phyloP scores from a whole-genome alignment of 164 flowering plant genomes.

The Annona squamosa region DNA sequence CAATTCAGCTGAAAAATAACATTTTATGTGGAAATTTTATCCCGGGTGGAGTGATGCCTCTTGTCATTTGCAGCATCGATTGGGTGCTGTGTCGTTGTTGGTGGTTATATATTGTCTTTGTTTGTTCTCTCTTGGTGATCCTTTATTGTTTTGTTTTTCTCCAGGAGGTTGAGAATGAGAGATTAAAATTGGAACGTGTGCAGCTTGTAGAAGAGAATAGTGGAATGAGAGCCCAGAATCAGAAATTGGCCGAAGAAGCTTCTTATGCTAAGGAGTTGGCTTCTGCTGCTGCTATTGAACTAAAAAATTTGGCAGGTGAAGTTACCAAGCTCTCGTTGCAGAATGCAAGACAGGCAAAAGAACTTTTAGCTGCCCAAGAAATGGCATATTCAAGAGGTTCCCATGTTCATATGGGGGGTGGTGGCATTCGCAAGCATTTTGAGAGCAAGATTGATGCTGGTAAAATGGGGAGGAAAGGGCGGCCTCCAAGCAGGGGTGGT shows the following conservation, averaged over 20 bases:
- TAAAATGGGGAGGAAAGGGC: constrained; percentile 51
- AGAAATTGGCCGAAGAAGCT: constrained; percentile 90
- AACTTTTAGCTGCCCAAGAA: constrained; percentile 63
- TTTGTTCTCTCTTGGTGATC: neutral
- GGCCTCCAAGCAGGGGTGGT: constrained; percentile 41
- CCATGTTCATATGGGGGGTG: constrained; percentile 33
- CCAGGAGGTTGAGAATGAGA: constrained; percentile 86
- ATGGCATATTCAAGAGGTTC: constrained; percentile 42
- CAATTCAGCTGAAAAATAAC: neutral
- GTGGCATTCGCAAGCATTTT: constrained; percentile 45
- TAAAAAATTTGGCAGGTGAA: constrained; percentile 90
- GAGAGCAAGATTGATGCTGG: constrained; percentile 37
- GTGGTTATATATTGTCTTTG: neutral
- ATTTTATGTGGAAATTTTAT: neutral
- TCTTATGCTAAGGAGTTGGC: constrained; percentile 98
- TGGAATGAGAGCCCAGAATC: constrained; percentile 82
- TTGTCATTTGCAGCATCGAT: neutral
- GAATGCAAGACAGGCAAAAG: constrained; percentile 78
- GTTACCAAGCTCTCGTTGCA: constrained; percentile 84
- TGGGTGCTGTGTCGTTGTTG: neutral
- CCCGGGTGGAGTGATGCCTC: neutral
- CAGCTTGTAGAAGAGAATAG: constrained; percentile 75
- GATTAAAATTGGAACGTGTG: constrained; percentile 61
- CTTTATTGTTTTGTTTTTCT: neutral
- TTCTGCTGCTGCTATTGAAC: constrained; percentile 99